Percentiles rank a stretch among this genome's conserved stretches.
Conservation (phyloP, 768 basidiomycete genomes). For the Mycena capillaripes region DNA sequence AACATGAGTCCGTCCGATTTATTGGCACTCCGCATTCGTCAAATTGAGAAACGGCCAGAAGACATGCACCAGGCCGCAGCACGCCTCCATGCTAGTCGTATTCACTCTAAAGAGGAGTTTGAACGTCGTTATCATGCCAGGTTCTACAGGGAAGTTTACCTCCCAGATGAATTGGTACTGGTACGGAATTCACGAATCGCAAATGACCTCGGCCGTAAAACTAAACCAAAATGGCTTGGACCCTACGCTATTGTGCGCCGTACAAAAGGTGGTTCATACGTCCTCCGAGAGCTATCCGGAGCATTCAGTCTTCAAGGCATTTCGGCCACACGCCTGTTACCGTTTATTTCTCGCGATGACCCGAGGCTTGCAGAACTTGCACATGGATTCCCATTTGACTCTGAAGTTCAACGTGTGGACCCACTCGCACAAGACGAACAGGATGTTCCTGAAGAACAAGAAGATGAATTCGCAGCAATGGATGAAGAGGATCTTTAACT, state of each 20-base stretch:
- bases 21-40: conserved; percentile 39
- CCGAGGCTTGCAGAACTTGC: not conserved
- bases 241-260: conserved; percentile 16
- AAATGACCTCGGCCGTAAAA: not conserved
- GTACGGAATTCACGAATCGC: not conserved
- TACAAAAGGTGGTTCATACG: conserved; percentile 8
- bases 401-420: not conserved
- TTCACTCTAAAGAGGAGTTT: no score
- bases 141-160: not conserved
- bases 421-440: not conserved
- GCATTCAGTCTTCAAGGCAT: conserved; percentile 13
- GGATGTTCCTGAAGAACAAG: not conserved
- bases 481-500: not conserved
- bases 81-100: not conserved
- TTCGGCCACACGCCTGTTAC: not conserved
- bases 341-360: conserved; percentile 2
- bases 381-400: not conserved
- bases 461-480: not conserved
- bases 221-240: conserved; percentile 3
- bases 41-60: conserved; percentile 33
- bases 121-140: not conserved
- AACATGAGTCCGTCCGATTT: conserved; percentile 34
- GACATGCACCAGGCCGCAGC: not conserved
- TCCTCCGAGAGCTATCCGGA: conserved; percentile 12
- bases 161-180: not conserved